phyloP scores from a whole-genome alignment of 768 basidiomycete genomes.

The Saitozyma podzolica region DNA sequence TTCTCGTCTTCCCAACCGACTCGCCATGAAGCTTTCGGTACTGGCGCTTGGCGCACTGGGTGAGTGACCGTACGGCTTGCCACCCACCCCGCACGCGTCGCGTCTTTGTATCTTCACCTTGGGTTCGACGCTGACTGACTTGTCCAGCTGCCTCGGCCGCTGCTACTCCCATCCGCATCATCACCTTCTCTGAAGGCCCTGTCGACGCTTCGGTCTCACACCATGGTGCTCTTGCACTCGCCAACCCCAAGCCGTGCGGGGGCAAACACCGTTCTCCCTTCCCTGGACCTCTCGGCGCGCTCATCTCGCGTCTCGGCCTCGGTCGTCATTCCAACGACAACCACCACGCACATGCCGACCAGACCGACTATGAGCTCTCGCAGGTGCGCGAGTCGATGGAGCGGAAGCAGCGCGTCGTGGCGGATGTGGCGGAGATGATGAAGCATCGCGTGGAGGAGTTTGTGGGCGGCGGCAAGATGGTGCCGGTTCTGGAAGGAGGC shows the following conservation, averaged over 20 bases:
- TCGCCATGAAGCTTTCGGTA: constrained; percentile 30
- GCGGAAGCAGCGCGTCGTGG: neutral
- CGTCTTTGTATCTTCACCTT: too few species aligned
- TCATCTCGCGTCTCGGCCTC: constrained; percentile 6
- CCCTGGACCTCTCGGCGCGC: neutral
- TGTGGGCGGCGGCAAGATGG: constrained; percentile 2
- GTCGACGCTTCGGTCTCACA: too few species aligned
- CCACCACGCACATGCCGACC: constrained; percentile 1
- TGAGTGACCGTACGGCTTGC: constrained; percentile 9
- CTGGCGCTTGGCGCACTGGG: constrained; percentile 28
- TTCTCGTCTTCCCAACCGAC: neutral
- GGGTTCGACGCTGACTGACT: too few species aligned
- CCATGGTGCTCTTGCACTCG: too few species aligned
- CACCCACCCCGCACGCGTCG: too few species aligned
- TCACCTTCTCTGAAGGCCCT: too few species aligned
- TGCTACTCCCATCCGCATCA: too few species aligned
- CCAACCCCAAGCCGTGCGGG: too few species aligned
- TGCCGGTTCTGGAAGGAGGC: constrained; percentile 22
- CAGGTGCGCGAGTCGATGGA: constrained; percentile 5
- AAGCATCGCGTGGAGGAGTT: neutral
- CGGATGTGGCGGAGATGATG: constrained; percentile 14
- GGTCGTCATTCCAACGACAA: neutral
- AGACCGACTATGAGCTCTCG: neutral
- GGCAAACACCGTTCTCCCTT: too few species aligned
- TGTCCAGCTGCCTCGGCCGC: too few species aligned